phyloP scores from a whole-genome alignment of 2,329 filamentous ascomycete species.

The Aciculosporium take region DNA sequence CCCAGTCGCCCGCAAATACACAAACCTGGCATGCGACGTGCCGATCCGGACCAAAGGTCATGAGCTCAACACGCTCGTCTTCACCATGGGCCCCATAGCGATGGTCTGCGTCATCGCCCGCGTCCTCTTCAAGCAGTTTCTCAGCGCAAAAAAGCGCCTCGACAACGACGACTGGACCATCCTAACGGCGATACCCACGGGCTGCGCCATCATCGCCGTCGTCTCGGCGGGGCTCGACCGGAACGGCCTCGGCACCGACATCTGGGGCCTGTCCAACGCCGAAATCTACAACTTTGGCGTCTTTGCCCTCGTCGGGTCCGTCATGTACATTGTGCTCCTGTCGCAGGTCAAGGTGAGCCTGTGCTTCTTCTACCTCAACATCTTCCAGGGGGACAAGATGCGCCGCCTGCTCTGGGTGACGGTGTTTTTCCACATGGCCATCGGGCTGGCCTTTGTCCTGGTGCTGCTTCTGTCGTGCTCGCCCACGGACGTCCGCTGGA shows the following conservation, averaged over 20 bases:
- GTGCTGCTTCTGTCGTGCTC: slow-evolving; percentile 22
- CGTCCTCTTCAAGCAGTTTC: slow-evolving; percentile 12
- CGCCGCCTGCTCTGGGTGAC: slow-evolving; percentile 19
- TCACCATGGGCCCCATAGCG: slow-evolving; percentile 8
- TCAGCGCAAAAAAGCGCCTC: slow-evolving; percentile 16
- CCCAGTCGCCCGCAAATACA: not conserved
- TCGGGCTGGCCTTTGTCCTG: slow-evolving; percentile 18
- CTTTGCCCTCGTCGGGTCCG: slow-evolving; percentile 19
- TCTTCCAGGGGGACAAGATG: slow-evolving; percentile 21
- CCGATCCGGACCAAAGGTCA: not conserved
- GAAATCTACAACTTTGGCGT: slow-evolving; percentile 17
- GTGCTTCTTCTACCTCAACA: slow-evolving; percentile 28
- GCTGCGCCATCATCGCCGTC: slow-evolving; percentile 10
- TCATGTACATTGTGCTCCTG: slow-evolving; percentile 24
- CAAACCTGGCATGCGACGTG: not conserved
- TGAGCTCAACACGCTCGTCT: not conserved
- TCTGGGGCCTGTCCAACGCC: not conserved
- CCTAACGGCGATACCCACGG: slow-evolving; percentile 10
- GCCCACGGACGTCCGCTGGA: slow-evolving; percentile 27
- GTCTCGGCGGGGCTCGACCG: slow-evolving; percentile 10
- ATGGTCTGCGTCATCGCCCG: slow-evolving; percentile 7
- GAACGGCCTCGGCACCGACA: slow-evolving; percentile 14
- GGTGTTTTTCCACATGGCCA: slow-evolving; percentile 16
- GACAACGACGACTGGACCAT: slow-evolving; percentile 20
- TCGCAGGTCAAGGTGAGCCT: slow-evolving; percentile 26